Evolutionary conservation across 2,329 filamentous ascomycete genomes (phyloP), one percentile per base, ranked within the genome.

Genomic region (Exophiala viscosa): DNA sequence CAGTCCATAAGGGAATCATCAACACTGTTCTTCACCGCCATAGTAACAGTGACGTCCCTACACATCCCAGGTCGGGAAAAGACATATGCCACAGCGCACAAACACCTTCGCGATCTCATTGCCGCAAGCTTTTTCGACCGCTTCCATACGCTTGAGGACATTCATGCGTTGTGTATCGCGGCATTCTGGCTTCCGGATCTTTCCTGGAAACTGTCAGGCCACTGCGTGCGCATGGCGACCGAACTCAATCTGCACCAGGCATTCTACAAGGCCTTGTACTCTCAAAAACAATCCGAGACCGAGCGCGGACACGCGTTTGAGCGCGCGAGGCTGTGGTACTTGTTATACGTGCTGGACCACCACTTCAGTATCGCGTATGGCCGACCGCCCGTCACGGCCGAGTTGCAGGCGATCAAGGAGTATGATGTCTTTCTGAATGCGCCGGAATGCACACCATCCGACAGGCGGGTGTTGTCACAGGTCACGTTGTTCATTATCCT

Each of bases 341-440:
- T 83, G 32, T 67, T 84, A 0, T 86, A 85, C 60, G 80, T 84
- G 1, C 85, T 82, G 61, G 83, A 86, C 60, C 82, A 84, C 55
- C 83, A 86, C 64, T 80, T 85, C 23, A 81, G 80, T 14, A 84
- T 83, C 17, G 69, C 83, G 0, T 84, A 85, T 48, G 80, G 80
- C 2, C 72, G 82, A 2, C 78, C 79, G 1, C 77, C 80, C 0
- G 76, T 83, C 7, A 78, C 83, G 0, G 77, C 79, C 23, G 81
- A 84, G 46, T 79, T 84, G 48, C 67, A 72, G 11, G 76, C 78
- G 0, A 79, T 84, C 35, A 76, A 79, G 45, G 79, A 80, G 4
- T 80, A 80, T 69, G 79, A 83, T 46, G 70, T 72, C 1, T 80
- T 84, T 40, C 66, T 83, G n/a, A 71, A 76, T 33, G 73, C 75